Evolutionary conservation across 805 yeast species (phyloP), one percentile per base, ranked within the genome.

Genomic region (Cyberlindnera xishuangbannaensis): DNA sequence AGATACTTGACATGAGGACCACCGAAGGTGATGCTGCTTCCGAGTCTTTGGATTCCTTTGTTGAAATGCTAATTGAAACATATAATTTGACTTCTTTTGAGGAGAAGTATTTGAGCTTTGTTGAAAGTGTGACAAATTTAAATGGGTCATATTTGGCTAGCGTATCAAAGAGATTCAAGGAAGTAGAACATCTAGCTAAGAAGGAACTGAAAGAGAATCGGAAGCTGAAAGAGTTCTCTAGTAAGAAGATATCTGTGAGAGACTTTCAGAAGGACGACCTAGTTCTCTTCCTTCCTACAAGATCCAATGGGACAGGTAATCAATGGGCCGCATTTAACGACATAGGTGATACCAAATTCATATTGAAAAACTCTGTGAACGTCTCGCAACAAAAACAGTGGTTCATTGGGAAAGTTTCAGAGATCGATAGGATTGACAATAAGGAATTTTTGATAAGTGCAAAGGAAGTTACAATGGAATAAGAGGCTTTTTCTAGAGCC

Each of bases 301-400:
- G 32, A 59, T 25, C 44, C 10, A 35, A 22, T 17, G 35, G 43
- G 2, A 17, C 20, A 3, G 29, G 29, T 5, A 38, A 22, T 13
- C 43, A 42, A 23, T 90, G 97, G 97, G 96, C 96, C 0, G 95
- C 95, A 1, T 90, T 90, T 62, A 88, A 92, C 44, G 73, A 64
- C 11, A 69, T 83, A 36, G 95, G 90, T 2, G 80, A 85, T 1
- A 92, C 94, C 1, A 87, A 88, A 53, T 87, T 76, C 54, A 80
- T 87, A 50, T 61, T 90, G 43, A 73, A 75, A 32, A 39, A 33
- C 23, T 41, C 33, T 6, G 5, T 31, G 8, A 27, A 24, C n/a
- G 16, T 38, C 4, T 15, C 41, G 1, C 56, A 56, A 9, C 65
- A 60, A 20, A 73, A 79, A 34, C 96, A 88, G 44, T 90, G 95